Conservation (phyloP, 768 basidiomycete species). For the Gyrodon lividus region DNA sequence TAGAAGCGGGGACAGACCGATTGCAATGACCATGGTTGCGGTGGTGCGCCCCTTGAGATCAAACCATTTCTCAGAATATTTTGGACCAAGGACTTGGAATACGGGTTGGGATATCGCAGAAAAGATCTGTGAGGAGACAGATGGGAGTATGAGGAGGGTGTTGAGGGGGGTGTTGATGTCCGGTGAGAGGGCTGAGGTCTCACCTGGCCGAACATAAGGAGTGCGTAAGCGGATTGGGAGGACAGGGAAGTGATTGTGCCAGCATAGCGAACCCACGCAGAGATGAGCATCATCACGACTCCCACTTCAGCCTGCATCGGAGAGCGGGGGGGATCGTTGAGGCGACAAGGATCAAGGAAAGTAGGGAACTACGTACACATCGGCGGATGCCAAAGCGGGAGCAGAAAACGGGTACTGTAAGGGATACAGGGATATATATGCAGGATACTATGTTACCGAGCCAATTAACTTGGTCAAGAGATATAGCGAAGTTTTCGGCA, state of each 20-base stretch:
- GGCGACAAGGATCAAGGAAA: neutral
- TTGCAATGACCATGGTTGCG: constrained; percentile 61
- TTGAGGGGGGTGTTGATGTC: neutral
- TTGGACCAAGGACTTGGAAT: constrained; percentile 76
- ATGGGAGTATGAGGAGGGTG: neutral
- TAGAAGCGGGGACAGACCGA: constrained; percentile 31
- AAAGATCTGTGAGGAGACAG: constrained; percentile 44
- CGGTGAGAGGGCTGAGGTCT: neutral
- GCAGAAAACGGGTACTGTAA: constrained; percentile 58
- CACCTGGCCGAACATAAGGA: constrained; percentile 74
- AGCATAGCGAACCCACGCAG: constrained; percentile 77
- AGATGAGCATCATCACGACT: constrained; percentile 49
- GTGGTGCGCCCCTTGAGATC: constrained; percentile 73
- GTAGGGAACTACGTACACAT: constrained; percentile 49
- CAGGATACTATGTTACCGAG: constrained; percentile 66
- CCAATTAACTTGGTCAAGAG: constrained; percentile 77
- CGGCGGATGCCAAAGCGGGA: constrained; percentile 58
- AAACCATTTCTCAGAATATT: constrained; percentile 85
- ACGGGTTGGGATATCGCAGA: constrained; percentile 65
- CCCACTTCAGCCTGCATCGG: constrained; percentile 61
- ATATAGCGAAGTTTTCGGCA: constrained; percentile 62
- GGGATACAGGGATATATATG: constrained; percentile 60
- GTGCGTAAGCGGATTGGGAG: constrained; percentile 52
- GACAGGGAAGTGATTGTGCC: constrained; percentile 60
- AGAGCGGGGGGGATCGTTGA: neutral